Percentiles rank a stretch among this genome's conserved stretches.
phyloP scores from a whole-genome alignment of 2,329 filamentous ascomycete species.

The Beauveria brongniartii region DNA sequence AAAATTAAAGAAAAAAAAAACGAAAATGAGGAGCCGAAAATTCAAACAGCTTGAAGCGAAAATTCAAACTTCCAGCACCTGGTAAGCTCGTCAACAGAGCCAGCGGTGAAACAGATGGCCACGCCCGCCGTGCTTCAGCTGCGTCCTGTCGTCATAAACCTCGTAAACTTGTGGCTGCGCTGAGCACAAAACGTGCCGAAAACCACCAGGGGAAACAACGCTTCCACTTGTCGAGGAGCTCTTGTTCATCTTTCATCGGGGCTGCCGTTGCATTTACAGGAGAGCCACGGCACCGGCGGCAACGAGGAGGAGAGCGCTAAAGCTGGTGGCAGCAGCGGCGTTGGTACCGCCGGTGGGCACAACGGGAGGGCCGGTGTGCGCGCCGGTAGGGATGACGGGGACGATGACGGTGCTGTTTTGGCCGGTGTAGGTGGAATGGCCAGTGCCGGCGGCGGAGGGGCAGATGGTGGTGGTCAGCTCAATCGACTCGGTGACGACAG shows the following conservation, averaged over 20 bases:
- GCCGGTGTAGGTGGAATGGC: constrained; percentile 23
- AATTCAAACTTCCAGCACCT: neutral
- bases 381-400: constrained; percentile 15
- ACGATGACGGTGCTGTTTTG: constrained; percentile 25
- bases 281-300: constrained; percentile 29
- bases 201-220: constrained; percentile 12
- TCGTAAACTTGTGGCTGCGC: constrained; percentile 28
- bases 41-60: neutral
- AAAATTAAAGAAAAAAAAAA: neutral
- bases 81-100: neutral
- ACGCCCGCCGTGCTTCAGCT: neutral
- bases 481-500: constrained; percentile 14
- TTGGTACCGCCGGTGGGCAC: constrained; percentile 16
- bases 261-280: constrained; percentile 19
- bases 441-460: constrained; percentile 17
- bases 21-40: neutral
- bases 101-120: constrained; percentile 2
- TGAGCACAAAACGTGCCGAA: constrained; percentile 14
- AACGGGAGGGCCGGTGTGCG: constrained; percentile 16
- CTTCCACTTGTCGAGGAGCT: constrained; percentile 20
- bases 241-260: constrained; percentile 1
- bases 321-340: constrained; percentile 24
- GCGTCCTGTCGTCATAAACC: constrained; percentile 16
- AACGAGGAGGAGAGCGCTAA: constrained; percentile 29
- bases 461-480: constrained; percentile 21